phyloP scores from a whole-genome alignment of 2,329 filamentous ascomycete genomes.

The Fonsecaea pedrosoi region DNA sequence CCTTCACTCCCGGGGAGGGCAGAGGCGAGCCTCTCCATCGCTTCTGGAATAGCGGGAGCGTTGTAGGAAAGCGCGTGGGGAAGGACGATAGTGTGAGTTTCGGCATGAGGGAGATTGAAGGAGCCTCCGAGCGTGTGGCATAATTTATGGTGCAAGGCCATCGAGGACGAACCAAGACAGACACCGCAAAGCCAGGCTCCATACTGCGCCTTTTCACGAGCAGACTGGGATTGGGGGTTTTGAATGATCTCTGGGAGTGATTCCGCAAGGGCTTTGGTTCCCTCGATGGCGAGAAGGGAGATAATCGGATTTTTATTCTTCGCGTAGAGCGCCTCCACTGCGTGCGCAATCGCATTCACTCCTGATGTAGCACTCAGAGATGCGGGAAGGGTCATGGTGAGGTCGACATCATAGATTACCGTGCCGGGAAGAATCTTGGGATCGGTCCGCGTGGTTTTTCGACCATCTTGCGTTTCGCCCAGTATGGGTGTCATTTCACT shows the following conservation, averaged over 20 bases:
- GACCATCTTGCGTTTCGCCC: constrained; percentile 65
- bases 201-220: constrained; percentile 63
- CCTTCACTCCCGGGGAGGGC: constrained; percentile 64
- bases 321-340: constrained; percentile 69
- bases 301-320: constrained; percentile 67
- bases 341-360: constrained; percentile 70
- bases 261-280: constrained; percentile 59
- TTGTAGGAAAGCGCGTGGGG: constrained; percentile 70
- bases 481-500: constrained; percentile 71
- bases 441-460: constrained; percentile 65
- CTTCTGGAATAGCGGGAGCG: constrained; percentile 60
- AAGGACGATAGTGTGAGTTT: constrained; percentile 69
- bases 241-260: constrained; percentile 61
- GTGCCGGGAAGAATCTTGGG: constrained; percentile 65
- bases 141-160: constrained; percentile 72
- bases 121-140: constrained; percentile 70
- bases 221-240: constrained; percentile 51
- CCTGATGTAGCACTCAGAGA: constrained; percentile 64
- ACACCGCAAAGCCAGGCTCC: constrained; percentile 70
- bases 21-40: constrained; percentile 60
- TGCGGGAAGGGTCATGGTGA: constrained; percentile 65
- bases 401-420: constrained; percentile 70
- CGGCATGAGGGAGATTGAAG: constrained; percentile 69
- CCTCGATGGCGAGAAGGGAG: constrained; percentile 64
- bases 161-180: constrained; percentile 65